Evolutionary conservation across 148 eudicot genomes (phyloP).

Genomic region (Diospyros kaki): DNA sequence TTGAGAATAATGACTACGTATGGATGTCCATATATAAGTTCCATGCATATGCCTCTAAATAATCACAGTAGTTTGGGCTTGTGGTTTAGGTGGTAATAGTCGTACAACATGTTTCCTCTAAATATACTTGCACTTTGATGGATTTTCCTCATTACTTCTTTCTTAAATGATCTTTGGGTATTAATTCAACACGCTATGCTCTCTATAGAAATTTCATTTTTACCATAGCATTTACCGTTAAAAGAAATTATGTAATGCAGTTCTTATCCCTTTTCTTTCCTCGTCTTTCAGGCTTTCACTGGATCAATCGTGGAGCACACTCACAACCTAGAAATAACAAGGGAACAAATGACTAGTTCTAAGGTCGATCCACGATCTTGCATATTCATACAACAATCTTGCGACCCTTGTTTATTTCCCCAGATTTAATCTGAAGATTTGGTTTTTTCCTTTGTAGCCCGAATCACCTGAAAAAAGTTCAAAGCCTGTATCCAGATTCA

Average conservation of each 20-base stretch:
- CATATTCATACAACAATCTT: neutral
- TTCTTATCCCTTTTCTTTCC: slow-evolving; percentile 6
- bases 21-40: neutral
- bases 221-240: no score
- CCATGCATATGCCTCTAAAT: neutral
- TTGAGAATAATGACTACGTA: neutral
- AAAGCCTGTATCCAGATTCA: slow-evolving; percentile 81
- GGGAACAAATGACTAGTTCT: slow-evolving; percentile 24
- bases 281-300: slow-evolving; percentile 57
- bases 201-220: no score
- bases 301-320: slow-evolving; percentile 69
- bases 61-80: slow-evolving; percentile 24
- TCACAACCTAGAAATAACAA: slow-evolving; percentile 36
- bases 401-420: neutral
- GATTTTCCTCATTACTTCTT: no score
- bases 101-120: slow-evolving; percentile 30
- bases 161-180: no score
- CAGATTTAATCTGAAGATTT: neutral
- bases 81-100: slow-evolving; percentile 28
- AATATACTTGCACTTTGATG: neutral
- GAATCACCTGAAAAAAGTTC: slow-evolving; percentile 27
- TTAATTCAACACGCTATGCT: no score
- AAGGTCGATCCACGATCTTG: slow-evolving; percentile 26
- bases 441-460: slow-evolving; percentile 28
- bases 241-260: neutral